phyloP scores from a whole-genome alignment of 2,329 filamentous ascomycete genomes.

The Xenoacremonium recifei region DNA sequence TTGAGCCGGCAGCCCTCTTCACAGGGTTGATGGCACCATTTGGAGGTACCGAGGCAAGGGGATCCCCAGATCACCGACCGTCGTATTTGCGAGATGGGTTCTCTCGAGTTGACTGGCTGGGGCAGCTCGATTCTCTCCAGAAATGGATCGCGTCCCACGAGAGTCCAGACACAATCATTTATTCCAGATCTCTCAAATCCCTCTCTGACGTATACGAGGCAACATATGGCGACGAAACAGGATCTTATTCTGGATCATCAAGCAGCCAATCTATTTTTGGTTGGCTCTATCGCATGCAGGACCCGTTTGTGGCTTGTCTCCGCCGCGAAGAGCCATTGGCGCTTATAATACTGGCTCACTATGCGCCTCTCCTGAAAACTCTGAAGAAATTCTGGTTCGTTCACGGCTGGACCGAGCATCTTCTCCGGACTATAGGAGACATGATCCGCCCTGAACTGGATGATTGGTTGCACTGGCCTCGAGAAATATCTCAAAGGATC shows the following conservation, averaged over 20 bases:
- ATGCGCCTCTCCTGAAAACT: constrained; percentile 19
- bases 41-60: constrained; percentile 10
- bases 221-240: constrained; percentile 20
- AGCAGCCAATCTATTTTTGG: constrained; percentile 22
- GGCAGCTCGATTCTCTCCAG: constrained; percentile 18
- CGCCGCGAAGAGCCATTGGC: constrained; percentile 25
- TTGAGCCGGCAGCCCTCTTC: constrained; percentile 27
- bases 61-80: constrained; percentile 17
- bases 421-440: constrained; percentile 20
- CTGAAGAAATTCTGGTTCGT: constrained; percentile 20
- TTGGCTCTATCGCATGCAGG: constrained; percentile 28
- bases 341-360: constrained; percentile 25
- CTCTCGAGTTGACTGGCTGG: constrained; percentile 20
- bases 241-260: constrained; percentile 13
- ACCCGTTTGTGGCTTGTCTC: constrained; percentile 25
- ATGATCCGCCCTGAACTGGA: constrained; percentile 15
- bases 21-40: constrained; percentile 25
- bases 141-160: constrained; percentile 22
- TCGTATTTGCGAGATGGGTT: constrained; percentile 20
- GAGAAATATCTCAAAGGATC: constrained; percentile 13
- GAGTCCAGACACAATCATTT: constrained; percentile 23
- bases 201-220: constrained; percentile 26
- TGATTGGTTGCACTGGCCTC: constrained; percentile 25
- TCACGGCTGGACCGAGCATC: constrained; percentile 21
- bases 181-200: constrained; percentile 18